Percentiles rank a stretch among this genome's conserved stretches.
Conservation (phyloP, 495 filamentous ascomycete genomes). For the Astrothelium subdiscretum region DNA sequence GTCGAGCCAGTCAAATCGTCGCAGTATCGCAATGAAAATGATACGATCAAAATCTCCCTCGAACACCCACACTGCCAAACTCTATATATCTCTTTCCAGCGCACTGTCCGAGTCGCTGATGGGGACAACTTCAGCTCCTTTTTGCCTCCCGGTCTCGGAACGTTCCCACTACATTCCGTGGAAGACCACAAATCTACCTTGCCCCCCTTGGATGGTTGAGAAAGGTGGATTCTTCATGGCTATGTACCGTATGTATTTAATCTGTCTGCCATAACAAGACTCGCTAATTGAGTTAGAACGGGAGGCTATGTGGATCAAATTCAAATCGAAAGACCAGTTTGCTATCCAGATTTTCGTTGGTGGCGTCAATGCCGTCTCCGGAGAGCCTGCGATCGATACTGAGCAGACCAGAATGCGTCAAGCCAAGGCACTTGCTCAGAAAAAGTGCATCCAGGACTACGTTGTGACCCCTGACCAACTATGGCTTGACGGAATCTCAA, state of each 20-base stretch:
- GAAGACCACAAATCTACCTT: conserved; percentile 22
- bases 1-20: background rate
- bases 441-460: conserved; percentile 34
- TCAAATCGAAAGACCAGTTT: conserved; percentile 22
- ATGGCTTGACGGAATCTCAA: conserved; percentile 39
- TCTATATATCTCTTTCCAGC: conserved; percentile 21
- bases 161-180: conserved; percentile 33
- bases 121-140: conserved; percentile 19
- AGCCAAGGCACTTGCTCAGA: background rate
- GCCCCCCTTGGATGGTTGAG: conserved; percentile 20
- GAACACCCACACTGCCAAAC: background rate
- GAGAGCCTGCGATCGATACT: conserved; percentile 25
- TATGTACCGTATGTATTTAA: conserved; percentile 24
- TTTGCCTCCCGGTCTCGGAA: conserved; percentile 30
- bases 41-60: background rate
- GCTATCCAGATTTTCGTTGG: conserved; percentile 37
- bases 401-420: conserved; percentile 14
- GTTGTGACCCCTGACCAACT: conserved; percentile 33
- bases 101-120: conserved; percentile 38
- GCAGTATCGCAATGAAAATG: too few relatives aligned
- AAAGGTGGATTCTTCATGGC: conserved; percentile 38
- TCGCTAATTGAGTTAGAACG: conserved; percentile 11
- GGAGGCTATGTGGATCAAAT: conserved; percentile 39
- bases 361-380: conserved; percentile 38
- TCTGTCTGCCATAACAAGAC: background rate